These are phyloP conservation scores for Rhizomucor pusillus DNA, from an alignment of 371 early-diverging fungal genomes.

Conservation along the genomic window DNA sequence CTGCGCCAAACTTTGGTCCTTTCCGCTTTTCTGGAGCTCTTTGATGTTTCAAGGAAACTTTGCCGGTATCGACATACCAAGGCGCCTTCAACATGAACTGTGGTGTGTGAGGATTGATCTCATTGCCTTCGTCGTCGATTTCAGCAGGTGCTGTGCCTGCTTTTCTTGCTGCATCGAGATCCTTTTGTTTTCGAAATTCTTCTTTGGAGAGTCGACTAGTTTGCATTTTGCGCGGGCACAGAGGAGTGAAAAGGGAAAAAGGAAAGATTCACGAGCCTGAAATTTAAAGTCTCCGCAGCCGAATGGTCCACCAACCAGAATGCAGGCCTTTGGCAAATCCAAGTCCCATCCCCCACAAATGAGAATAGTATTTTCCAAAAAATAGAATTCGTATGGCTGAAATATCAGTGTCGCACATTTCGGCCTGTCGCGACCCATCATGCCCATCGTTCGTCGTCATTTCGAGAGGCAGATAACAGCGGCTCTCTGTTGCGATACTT, in stretches of 20 bases:
- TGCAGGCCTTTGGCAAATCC: too few species aligned
- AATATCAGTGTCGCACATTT: too few species aligned
- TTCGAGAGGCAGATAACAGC: conserved; percentile 5
- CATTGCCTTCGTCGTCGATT: conserved; percentile 86
- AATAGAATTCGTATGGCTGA: too few species aligned
- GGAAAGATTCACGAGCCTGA: too few species aligned
- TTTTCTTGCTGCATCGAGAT: conserved; percentile 87
- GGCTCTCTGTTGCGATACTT: conserved; percentile 5
- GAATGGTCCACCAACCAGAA: too few species aligned
- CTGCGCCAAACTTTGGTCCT: conserved; percentile 33
- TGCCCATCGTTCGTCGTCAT: not conserved
- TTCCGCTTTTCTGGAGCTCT: conserved; percentile 47
- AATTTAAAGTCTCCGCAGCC: too few species aligned
- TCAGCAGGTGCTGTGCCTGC: conserved; percentile 91
- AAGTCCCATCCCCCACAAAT: too few species aligned
- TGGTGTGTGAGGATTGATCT: conserved; percentile 99
- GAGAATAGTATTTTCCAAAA: too few species aligned
- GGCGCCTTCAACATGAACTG: conserved; percentile 95
- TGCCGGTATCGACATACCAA: conserved; percentile 92
- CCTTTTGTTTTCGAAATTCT: conserved; percentile 84
- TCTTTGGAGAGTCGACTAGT: conserved; percentile 82
- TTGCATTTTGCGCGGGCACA: too few species aligned
- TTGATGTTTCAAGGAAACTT: conserved; percentile 90
- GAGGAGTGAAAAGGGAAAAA: too few species aligned
- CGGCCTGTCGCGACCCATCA: not conserved